Evolutionary conservation across 768 basidiomycete species (phyloP), one percentile per base, ranked within the genome.

Genomic region (Ramaria rubella): DNA sequence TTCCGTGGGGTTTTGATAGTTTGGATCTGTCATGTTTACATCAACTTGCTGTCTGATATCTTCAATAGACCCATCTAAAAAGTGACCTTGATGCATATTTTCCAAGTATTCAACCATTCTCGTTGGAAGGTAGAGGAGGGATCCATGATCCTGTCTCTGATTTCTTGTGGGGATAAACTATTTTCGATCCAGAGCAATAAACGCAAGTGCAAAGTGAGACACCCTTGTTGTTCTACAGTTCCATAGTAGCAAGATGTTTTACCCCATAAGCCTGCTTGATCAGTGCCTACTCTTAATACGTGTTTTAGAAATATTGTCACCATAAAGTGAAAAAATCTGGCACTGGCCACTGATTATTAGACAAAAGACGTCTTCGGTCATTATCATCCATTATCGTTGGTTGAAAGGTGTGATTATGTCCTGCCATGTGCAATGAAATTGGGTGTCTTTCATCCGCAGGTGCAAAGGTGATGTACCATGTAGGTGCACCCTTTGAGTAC

Each of bases 161-260:
- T n/a, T n/a, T n/a, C n/a, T 49, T 74, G 66, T 4, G 72, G 74
- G 15, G 34, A 34, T 3, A 56, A 23, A 4, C 44, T 14, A n/a
- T 40, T 36, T 27, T 52, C 38, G 23, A 75, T 63, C 73, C 73
- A 77, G 1, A 75, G 19, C 1, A 75, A 33, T 29, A 71, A 21
- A 59, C 76, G 74, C 2, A 73, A 40, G 62, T 77, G 75, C 2
- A 77, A 49, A n/a, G n/a, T n/a, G n/a, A n/a, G n/a, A n/a, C n/a
- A n/a, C n/a, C n/a, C n/a, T n/a, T n/a, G n/a, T n/a, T 0, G 72
- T 52, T 76, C 73, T 0, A 74, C 72, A 1, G 71, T 74, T 2
- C 74, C 73, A 60, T 73, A 74, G 49, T 74, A 73, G 0, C 63
- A 69, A 15, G 48, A 36, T 2, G 68, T 67, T 0, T 65, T 46